Evolutionary conservation across 495 filamentous ascomycete species (phyloP), one percentile per base, ranked within the genome.

Genomic region (Penicillium riverlandense): DNA sequence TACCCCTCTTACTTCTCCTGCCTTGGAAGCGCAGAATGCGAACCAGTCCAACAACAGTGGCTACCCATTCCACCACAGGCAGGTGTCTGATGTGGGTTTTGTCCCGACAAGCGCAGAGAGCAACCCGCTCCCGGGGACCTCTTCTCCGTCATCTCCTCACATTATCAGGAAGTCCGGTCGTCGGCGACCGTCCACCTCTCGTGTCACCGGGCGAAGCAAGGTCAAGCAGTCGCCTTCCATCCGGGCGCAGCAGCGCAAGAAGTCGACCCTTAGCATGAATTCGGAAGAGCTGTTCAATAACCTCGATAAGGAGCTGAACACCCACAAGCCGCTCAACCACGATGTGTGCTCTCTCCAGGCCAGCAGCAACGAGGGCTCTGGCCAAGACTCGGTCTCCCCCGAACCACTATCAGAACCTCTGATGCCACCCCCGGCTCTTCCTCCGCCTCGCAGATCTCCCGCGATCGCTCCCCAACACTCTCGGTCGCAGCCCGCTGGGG

Each of bases 1-100:
- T 57, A 96, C 89, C 52, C 92, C 92, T 6, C 71, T 98, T 36
- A 94, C 86, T 1, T 96, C 92, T 16, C 92, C 92, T 0, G 90
- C 91, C 5, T 74, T 96, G 29, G 82, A 91, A 60, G 86, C 87
- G 9, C 88, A 94, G 58, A 81, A 80, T 43, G 64, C 81, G 64
- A 54, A 61, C 61, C 40, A 12, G 31, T 56, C 61, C 10, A 63
- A 50, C 31, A 59, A 55, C 22, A 22, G 22, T 35, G 40, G 39
- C 30, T 72, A 62, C 39, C 57, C 57, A 16, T 62, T 64, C 41
- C 58, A 63, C 28, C 49, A 61, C 8, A 50, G 52, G 39, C 66
- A 66, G 27, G 44, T 69, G 55, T 59, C 63, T 2, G 63, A 71
- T 29, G 44, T 67, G 55, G 62, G 68, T 46, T 62, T 72, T 45